Conservation (phyloP, 1,139 yeast genomes). For the Hanseniaspora uvarum region DNA sequence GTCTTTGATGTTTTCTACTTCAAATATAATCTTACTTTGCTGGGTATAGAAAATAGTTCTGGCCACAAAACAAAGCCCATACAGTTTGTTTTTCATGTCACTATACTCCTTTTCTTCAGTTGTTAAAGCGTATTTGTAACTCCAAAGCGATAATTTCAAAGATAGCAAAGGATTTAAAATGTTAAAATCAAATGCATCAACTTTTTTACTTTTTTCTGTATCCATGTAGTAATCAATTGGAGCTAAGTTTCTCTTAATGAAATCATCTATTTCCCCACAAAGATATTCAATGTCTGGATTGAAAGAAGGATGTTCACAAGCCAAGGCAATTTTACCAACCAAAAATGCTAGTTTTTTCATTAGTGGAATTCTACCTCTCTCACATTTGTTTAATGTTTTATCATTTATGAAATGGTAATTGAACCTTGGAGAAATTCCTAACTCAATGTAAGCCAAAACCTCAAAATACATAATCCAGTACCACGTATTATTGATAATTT, state of each 20-base stretch:
- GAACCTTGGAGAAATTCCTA: not conserved
- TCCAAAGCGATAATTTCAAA: slow-evolving; percentile 2
- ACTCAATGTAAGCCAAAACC: slow-evolving; percentile 2
- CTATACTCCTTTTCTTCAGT: not conserved
- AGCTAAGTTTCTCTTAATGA: slow-evolving; percentile 4
- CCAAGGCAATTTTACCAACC: slow-evolving; percentile 2
- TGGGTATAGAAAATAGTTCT: not conserved
- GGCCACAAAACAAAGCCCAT: not conserved
- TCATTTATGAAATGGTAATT: slow-evolving; percentile 3
- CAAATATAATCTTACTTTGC: not conserved
- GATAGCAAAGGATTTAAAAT: slow-evolving; percentile 3
- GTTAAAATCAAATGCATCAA: slow-evolving; percentile 10
- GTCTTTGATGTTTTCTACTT: not conserved
- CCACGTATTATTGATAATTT: slow-evolving; percentile 6
- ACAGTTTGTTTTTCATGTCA: not conserved
- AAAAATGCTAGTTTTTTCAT: slow-evolving; percentile 2
- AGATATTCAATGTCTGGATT: slow-evolving; percentile 14
- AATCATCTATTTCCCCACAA: slow-evolving; percentile 5
- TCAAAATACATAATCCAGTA: slow-evolving; percentile 11
- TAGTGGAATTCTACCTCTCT: slow-evolving; percentile 11
- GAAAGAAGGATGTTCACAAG: slow-evolving; percentile 4
- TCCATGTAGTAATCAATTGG: slow-evolving; percentile 11
- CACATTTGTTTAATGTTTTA: not conserved
- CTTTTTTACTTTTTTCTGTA: not conserved
- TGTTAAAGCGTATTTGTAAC: not conserved